Conservation (phyloP, 2,329 filamentous ascomycete species). For the Aspergillus arachidicola region DNA sequence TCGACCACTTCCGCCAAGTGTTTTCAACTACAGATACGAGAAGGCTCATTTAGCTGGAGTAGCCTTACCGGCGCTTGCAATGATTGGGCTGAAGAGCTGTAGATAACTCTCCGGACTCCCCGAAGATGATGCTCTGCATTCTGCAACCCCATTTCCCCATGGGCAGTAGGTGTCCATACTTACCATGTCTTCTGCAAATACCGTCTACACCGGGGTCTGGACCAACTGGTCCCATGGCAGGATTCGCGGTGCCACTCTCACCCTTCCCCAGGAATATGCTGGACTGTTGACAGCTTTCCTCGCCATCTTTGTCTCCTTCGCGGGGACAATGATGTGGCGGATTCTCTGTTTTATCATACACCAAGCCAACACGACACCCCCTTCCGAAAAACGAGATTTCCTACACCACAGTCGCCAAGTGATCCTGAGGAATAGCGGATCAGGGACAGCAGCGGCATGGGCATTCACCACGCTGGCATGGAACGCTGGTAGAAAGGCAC, state of each 20-base stretch:
- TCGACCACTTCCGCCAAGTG: not conserved
- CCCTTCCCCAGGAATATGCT: slow-evolving; percentile 22
- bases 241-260: slow-evolving; percentile 29
- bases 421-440: slow-evolving; percentile 31
- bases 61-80: not conserved
- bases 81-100: not conserved
- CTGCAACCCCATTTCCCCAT: not conserved
- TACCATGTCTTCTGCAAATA: not conserved
- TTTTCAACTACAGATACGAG: not conserved
- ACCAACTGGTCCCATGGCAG: slow-evolving; percentile 27
- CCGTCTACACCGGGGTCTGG: slow-evolving; percentile 27
- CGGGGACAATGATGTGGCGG: slow-evolving; percentile 31
- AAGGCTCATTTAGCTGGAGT: not conserved
- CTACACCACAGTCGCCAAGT: slow-evolving; percentile 37
- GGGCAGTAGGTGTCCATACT: not conserved
- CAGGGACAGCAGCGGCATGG: slow-evolving; percentile 4
- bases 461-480: slow-evolving; percentile 4
- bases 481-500: not conserved
- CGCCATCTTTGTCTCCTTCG: slow-evolving; percentile 29
- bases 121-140: not conserved
- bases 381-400: slow-evolving; percentile 26
- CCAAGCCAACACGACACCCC: slow-evolving; percentile 18
- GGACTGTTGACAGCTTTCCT: slow-evolving; percentile 30
- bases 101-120: not conserved
- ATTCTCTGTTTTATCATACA: slow-evolving; percentile 32